Conservation (phyloP, 768 basidiomycete genomes). For the Boletus coccyginus region DNA sequence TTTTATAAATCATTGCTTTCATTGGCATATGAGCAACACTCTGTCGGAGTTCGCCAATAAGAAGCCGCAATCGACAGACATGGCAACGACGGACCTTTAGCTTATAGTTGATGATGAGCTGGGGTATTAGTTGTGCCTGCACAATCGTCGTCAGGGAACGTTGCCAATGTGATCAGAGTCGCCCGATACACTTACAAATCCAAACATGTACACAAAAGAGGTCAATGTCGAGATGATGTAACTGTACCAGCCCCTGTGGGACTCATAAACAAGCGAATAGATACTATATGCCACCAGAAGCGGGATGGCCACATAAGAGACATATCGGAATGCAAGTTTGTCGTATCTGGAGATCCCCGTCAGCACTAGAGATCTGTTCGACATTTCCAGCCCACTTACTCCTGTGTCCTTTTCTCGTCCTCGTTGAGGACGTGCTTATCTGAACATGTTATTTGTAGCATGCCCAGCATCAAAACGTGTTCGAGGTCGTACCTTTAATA, state of each 20-base stretch:
- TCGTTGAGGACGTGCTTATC: slow-evolving; percentile 97
- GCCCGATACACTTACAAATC: slow-evolving; percentile 70
- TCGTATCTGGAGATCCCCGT: slow-evolving; percentile 60
- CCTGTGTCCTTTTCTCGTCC: slow-evolving; percentile 97
- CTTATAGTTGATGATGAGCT: slow-evolving; percentile 96
- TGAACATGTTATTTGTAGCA: slow-evolving; percentile 18
- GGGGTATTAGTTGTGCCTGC: slow-evolving; percentile 82
- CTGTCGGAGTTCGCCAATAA: slow-evolving; percentile 36
- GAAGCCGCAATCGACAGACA: slow-evolving; percentile 3
- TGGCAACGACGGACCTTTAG: slow-evolving; percentile 61
- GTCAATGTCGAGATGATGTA: slow-evolving; percentile 92
- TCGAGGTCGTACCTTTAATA: slow-evolving; percentile 63
- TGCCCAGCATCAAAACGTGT: slow-evolving; percentile 11
- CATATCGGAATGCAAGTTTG: slow-evolving; percentile 90
- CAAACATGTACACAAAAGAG: slow-evolving; percentile 94
- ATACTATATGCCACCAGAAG: slow-evolving; percentile 71
- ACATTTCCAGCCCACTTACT: slow-evolving; percentile 49
- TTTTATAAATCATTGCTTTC: slow-evolving; percentile 98
- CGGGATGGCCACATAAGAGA: slow-evolving; percentile 87
- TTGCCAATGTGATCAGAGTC: not conserved
- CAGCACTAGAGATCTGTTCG: slow-evolving; percentile 23
- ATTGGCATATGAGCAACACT: slow-evolving; percentile 98
- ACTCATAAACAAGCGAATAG: slow-evolving; percentile 79
- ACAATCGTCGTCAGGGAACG: slow-evolving; percentile 14
- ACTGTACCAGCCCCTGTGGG: slow-evolving; percentile 94